Base-by-base conservation (phyloP, 805 yeast species). In the Myxozyma sirexii region DNA sequence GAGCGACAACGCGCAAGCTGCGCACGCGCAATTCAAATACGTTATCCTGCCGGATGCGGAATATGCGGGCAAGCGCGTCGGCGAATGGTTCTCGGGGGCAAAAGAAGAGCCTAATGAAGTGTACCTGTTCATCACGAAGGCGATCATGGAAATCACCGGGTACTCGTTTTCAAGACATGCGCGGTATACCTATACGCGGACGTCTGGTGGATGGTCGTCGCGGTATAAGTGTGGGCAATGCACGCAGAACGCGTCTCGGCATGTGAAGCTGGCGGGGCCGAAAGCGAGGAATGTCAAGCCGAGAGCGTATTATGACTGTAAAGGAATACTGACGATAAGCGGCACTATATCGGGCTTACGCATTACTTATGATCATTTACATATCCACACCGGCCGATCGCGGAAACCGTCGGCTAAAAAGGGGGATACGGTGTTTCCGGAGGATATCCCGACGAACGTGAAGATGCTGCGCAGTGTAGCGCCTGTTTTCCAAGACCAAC, bases 191-290 rank as follows among this genome's bases (percentile, higher is more conserved):
- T 54, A 38, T 27, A 46, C 57, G 21, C 43, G 57, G 4, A 54
- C 23, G n/a, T 23, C 57, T 8, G 57, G 57, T 15, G 57, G 57
- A 2, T 54, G 57, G 57, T 54, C 57, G 39, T 45, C 57, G 15
- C 29, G 57, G 39, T 54, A 54, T 27, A 45, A 46, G 27, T 54
- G 57, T 26, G 57, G 57, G 12, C 57, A 54, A 37, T 43, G 46
- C 4, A 38, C 24, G n/a, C 52, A 45, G 35, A 54, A 45, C 35
- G 57, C 57, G 41, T 45, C 57, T n/a, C 13, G 52, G 12, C 51
- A 45, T 24, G 52, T 45, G 13, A 23, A 27, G 23, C 4, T 37
- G n/a, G 21, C 57, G 17, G 57, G 52, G 10, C 46, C 57, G 15
- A 44, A 37, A 39, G 49, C 52, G 26, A 51, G 57, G 12, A 54